These are phyloP conservation scores for Artemisia tridentata DNA, from an alignment of 129 eudicot species.

Conservation along the genomic window DNA sequence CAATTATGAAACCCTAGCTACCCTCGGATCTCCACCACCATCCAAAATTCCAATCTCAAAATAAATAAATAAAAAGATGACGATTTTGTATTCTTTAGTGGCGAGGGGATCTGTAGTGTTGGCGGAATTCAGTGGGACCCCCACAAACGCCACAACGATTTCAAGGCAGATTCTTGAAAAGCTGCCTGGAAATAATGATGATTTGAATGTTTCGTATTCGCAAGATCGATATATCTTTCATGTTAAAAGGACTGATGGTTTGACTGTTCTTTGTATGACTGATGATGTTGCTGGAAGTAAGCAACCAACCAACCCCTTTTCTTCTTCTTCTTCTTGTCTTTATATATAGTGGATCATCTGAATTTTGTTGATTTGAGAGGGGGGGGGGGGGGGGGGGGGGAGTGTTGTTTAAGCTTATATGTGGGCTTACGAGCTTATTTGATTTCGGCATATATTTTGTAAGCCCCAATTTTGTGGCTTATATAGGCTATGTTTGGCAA, in stretches of 20 bases:
- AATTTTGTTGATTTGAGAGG: too few species aligned
- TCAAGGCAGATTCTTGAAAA: conserved; percentile 75
- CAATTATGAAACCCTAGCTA: conserved; percentile 3
- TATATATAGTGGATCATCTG: too few species aligned
- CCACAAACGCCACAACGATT: conserved; percentile 80
- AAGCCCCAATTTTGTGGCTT: too few species aligned
- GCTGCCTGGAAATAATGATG: conserved; percentile 58
- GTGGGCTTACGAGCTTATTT: too few species aligned
- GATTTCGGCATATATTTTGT: too few species aligned
- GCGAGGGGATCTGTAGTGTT: conserved; percentile 84
- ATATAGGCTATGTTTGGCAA: too few species aligned
- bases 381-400: too few species aligned
- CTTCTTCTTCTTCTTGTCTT: not conserved
- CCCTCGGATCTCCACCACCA: not conserved
- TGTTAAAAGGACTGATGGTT: conserved; percentile 88
- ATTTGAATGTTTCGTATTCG: conserved; percentile 79
- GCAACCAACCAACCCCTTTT: not conserved
- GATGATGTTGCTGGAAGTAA: conserved; percentile 85
- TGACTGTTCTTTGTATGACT: conserved; percentile 93
- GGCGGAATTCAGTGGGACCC: conserved; percentile 70
- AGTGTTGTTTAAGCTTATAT: too few species aligned
- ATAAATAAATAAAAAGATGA: conserved; percentile 35
- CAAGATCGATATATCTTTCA: conserved; percentile 93
- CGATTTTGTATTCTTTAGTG: conserved; percentile 73
- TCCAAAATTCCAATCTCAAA: not conserved